These are phyloP conservation scores for Umbelopsis sp. DNA, from an alignment of 192 early-diverging fungal genomes.

Conservation along the genomic window DNA sequence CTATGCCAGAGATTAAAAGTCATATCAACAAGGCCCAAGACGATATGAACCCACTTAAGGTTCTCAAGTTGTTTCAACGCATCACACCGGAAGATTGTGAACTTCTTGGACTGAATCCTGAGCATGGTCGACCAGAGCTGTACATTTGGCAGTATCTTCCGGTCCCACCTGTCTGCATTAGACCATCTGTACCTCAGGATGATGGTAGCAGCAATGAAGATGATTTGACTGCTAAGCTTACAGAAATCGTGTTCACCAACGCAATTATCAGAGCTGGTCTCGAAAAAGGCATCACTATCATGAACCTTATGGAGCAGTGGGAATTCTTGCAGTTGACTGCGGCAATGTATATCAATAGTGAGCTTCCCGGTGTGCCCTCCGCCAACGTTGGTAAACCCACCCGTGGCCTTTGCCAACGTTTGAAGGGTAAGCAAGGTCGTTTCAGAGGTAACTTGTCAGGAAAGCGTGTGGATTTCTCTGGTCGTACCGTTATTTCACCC, in stretches of 20 bases:
- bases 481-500: conserved; percentile 97
- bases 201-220: conserved; percentile 93
- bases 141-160: conserved; percentile 95
- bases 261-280: conserved; percentile 70
- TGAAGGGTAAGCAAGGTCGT: conserved; percentile 99
- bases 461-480: conserved; percentile 99
- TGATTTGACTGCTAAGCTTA: conserved; percentile 93
- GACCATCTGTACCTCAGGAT: conserved; percentile 94
- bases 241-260: conserved; percentile 93
- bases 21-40: conserved; percentile 88
- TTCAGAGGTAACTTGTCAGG: conserved; percentile 99
- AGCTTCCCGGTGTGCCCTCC: conserved; percentile 87
- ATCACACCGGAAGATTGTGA: conserved; percentile 96
- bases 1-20: conserved; percentile 74
- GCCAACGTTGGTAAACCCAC: conserved; percentile 63
- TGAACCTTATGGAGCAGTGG: conserved; percentile 90
- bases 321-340: conserved; percentile 91
- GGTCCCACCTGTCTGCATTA: conserved; percentile 94
- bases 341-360: conserved; percentile 97
- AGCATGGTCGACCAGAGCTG: conserved; percentile 83
- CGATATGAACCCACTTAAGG: conserved; percentile 91
- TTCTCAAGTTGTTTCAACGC: conserved; percentile 81
- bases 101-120: conserved; percentile 88
- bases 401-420: conserved; percentile 90
- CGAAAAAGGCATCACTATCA: conserved; percentile 64